These are phyloP conservation scores for Ceratocystis lukuohia DNA, from an alignment of 2,329 filamentous ascomycete species.

Conservation along the genomic window DNA sequence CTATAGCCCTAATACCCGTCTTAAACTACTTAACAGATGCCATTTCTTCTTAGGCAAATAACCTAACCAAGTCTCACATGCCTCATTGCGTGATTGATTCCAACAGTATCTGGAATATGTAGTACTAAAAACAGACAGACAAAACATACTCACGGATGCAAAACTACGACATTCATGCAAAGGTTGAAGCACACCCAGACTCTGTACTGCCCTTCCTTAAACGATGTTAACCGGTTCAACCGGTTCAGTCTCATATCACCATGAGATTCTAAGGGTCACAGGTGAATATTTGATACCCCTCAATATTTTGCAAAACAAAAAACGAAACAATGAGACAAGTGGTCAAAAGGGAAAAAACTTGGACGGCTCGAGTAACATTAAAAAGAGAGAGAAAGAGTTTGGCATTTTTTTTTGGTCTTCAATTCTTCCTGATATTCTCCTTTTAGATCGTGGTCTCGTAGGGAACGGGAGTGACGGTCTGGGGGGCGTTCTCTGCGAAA, in stretches of 20 bases:
- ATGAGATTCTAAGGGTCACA: no score
- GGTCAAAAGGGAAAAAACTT: conserved; percentile 4
- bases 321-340: background rate
- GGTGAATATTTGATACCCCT: background rate
- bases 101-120: no score
- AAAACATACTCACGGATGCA: background rate
- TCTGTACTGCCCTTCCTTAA: background rate
- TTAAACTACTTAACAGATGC: background rate
- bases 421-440: conserved; percentile 21
- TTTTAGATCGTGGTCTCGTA: conserved; percentile 98
- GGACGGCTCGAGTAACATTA: conserved; percentile 14
- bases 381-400: conserved; percentile 20
- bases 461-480: conserved; percentile 80
- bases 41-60: background rate
- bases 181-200: background rate
- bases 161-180: background rate
- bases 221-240: background rate
- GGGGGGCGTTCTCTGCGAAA: conserved; percentile 68
- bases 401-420: conserved; percentile 19
- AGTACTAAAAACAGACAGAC: no score
- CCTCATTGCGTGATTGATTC: background rate
- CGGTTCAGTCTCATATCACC: no score
- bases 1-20: no score
- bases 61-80: background rate
- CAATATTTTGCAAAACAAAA: background rate